These are phyloP conservation scores for Diaporthe sp. DNA, from an alignment of 2,329 filamentous ascomycete species.

Conservation along the genomic window DNA sequence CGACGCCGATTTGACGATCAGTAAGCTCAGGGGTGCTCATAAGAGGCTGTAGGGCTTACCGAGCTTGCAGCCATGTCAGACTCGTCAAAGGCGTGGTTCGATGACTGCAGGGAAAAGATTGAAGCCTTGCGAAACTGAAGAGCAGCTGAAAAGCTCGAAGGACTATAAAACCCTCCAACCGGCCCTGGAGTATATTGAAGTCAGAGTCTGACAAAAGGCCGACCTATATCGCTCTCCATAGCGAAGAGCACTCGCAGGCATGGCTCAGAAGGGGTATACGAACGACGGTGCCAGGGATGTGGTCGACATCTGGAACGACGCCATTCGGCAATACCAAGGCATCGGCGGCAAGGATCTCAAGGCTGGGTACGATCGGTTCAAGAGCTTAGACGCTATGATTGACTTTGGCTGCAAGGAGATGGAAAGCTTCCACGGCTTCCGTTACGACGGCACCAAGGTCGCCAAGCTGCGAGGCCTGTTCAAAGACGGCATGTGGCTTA, in stretches of 20 bases:
- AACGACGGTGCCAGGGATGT: background rate
- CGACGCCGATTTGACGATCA: background rate
- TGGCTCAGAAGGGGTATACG: background rate
- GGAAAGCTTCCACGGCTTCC: constrained; percentile 11
- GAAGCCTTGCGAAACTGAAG: constrained; percentile 1
- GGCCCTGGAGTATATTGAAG: no score
- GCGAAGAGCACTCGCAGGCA: background rate
- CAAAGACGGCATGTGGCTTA: background rate
- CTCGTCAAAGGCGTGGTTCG: no score
- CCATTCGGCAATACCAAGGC: constrained; percentile 12
- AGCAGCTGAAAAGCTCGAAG: background rate
- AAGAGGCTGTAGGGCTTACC: background rate
- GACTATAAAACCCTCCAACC: background rate
- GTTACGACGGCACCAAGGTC: constrained; percentile 13
- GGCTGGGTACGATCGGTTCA: background rate
- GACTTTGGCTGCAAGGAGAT: constrained; percentile 22
- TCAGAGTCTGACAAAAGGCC: background rate
- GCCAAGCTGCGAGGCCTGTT: constrained; percentile 10
- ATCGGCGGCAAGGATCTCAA: constrained; percentile 8
- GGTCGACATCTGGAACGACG: constrained; percentile 14
- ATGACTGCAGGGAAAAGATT: background rate
- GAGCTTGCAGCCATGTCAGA: background rate
- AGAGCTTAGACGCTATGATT: background rate
- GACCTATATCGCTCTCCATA: background rate
- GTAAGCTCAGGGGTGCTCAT: background rate